A percentile compares a stretch with the other conserved stretches of the same genome.
Evolutionary conservation across 352 stramenopile species (phyloP).

Genomic region (Phytophthora colocasiae): DNA sequence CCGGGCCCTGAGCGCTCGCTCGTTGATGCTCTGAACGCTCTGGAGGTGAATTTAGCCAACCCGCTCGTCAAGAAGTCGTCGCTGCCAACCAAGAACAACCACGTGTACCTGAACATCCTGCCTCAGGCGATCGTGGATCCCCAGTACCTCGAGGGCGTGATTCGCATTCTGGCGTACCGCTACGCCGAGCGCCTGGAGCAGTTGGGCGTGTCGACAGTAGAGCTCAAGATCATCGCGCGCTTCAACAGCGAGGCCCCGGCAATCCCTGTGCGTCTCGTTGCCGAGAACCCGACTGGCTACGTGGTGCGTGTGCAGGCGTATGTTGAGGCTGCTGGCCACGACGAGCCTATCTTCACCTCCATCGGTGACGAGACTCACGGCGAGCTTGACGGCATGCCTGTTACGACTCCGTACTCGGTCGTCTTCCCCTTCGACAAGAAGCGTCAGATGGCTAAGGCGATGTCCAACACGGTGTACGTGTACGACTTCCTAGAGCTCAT

Average conservation of each 20-base stretch:
- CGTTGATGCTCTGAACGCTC: constrained; percentile 97
- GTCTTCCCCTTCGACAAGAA: constrained; percentile 96
- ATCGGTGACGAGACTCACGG: constrained; percentile 88
- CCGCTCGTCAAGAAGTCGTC: constrained; percentile 82
- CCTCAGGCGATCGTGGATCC: constrained; percentile 95
- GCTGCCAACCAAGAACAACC: constrained; percentile 95
- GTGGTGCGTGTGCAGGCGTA: constrained; percentile 99
- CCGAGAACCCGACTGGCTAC: constrained; percentile 98
- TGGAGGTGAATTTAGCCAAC: constrained; percentile 97
- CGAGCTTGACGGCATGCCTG: constrained; percentile 95
- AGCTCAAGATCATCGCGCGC: constrained; percentile 97
- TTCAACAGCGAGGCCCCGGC: constrained; percentile 93
- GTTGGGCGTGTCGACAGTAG: constrained; percentile 95
- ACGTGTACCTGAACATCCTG: constrained; percentile 99
- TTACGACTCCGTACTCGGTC: constrained; percentile 97
- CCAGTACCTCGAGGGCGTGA: constrained; percentile 96
- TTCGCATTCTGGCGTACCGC: constrained; percentile 89
- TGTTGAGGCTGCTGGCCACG: constrained; percentile 93
- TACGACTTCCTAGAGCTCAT: constrained; percentile 99
- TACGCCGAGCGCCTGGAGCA: constrained; percentile 92
- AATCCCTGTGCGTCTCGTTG: constrained; percentile 96
- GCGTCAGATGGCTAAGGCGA: constrained; percentile 90
- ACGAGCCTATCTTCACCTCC: constrained; percentile 91
- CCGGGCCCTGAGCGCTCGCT: constrained; percentile 96
- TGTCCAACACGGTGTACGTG: constrained; percentile 99